phyloP scores from a whole-genome alignment of 2,329 filamentous ascomycete genomes.

The Diaporthe capsici region DNA sequence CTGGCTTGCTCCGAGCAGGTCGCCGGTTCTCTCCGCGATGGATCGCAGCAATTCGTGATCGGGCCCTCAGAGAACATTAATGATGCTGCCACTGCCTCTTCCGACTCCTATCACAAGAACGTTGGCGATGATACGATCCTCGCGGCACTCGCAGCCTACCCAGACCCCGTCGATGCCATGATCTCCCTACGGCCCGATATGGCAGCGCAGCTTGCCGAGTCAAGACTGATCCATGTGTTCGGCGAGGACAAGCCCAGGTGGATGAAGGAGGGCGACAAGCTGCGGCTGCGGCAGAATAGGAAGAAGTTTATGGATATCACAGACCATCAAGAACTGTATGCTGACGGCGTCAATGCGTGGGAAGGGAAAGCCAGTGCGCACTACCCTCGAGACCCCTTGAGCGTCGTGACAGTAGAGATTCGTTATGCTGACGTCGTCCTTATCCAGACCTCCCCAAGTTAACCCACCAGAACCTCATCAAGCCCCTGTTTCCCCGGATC shows the following conservation, averaged over 20 bases:
- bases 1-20: constrained; percentile 34
- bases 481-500: constrained; percentile 69
- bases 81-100: not conserved
- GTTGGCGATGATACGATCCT: constrained; percentile 35
- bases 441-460: constrained; percentile 52
- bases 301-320: constrained; percentile 83
- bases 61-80: not conserved
- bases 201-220: constrained; percentile 51
- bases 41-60: constrained; percentile 35
- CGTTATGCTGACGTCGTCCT: not conserved
- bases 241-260: constrained; percentile 74
- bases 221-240: constrained; percentile 73
- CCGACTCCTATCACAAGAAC: not conserved
- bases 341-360: constrained; percentile 40
- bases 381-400: not conserved
- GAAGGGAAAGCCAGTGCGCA: constrained; percentile 51
- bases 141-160: constrained; percentile 26
- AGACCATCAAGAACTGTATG: constrained; percentile 66
- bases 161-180: constrained; percentile 37
- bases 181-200: constrained; percentile 37
- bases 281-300: constrained; percentile 75
- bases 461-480: constrained; percentile 67
- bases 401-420: not conserved
- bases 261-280: constrained; percentile 82
- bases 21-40: constrained; percentile 24